phyloP scores from a whole-genome alignment of 495 filamentous ascomycete species.

The Penicillium steckii region DNA sequence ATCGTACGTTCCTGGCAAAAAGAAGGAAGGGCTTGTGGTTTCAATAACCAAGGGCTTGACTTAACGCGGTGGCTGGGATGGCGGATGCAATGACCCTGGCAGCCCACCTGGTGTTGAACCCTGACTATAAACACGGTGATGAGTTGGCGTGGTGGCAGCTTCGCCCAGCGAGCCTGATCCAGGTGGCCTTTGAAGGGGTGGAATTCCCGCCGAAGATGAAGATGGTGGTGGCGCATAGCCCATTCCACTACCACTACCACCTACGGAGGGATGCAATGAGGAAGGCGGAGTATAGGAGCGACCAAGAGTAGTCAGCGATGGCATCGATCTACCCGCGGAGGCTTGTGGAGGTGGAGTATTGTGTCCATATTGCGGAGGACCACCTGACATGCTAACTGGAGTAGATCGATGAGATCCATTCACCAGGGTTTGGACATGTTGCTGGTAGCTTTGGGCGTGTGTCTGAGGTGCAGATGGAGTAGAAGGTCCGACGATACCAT shows the following conservation, averaged over 20 bases:
- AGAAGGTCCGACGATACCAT: slow-evolving; percentile 25
- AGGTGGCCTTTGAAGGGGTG: slow-evolving; percentile 31
- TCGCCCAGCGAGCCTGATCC: slow-evolving; percentile 28
- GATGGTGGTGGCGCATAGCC: slow-evolving; percentile 32
- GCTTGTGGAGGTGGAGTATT: slow-evolving; percentile 37
- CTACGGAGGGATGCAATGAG: slow-evolving; percentile 31
- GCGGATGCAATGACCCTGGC: slow-evolving; percentile 27
- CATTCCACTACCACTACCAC: slow-evolving; percentile 27
- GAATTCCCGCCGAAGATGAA: slow-evolving; percentile 25
- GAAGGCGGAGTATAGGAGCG: slow-evolving; percentile 44
- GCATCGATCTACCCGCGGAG: slow-evolving; percentile 31
- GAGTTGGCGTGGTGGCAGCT: slow-evolving; percentile 22
- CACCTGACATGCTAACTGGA: slow-evolving; percentile 28
- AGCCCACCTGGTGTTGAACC: slow-evolving; percentile 30
- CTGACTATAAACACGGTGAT: slow-evolving; percentile 47
- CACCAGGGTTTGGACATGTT: slow-evolving; percentile 44
- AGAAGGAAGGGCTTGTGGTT: neutral
- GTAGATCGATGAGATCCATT: slow-evolving; percentile 38
- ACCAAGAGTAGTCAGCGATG: slow-evolving; percentile 31
- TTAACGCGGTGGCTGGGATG: slow-evolving; percentile 36
- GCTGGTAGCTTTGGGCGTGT: slow-evolving; percentile 36
- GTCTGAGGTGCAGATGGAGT: slow-evolving; percentile 25
- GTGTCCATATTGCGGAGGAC: slow-evolving; percentile 33
- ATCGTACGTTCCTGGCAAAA: neutral
- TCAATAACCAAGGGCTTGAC: neutral